phyloP scores from a whole-genome alignment of 2,329 filamentous ascomycete species.

The Volutella citrinella region DNA sequence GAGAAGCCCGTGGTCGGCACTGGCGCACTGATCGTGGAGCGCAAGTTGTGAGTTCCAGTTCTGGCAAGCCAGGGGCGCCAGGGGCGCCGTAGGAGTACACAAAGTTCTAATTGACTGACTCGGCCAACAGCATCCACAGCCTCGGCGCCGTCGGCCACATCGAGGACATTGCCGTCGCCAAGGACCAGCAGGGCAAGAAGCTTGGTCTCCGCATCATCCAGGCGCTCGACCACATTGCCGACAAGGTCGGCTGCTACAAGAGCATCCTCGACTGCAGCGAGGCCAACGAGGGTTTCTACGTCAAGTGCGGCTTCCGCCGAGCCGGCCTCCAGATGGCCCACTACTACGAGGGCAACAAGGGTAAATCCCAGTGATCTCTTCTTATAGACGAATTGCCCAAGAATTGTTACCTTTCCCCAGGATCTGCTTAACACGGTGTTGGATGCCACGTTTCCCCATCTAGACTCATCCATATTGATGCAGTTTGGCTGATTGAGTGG shows the following conservation, averaged over 20 bases:
- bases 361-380: conserved; percentile 36
- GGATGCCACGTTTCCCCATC: conserved; percentile 1
- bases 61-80: no score
- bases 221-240: conserved; percentile 83
- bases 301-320: conserved; percentile 93
- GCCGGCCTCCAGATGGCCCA: conserved; percentile 96
- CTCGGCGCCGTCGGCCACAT: conserved; percentile 89
- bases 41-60: conserved; percentile 72
- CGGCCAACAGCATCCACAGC: conserved; percentile 63
- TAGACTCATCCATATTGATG: neutral
- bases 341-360: conserved; percentile 69
- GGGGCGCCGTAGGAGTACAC: no score
- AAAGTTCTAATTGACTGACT: conserved; percentile 21
- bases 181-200: conserved; percentile 97
- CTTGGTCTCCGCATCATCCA: conserved; percentile 90
- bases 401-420: no score
- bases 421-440: conserved; percentile 1
- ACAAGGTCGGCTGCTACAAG: conserved; percentile 93
- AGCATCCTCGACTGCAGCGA: conserved; percentile 96
- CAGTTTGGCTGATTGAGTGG: conserved; percentile 2
- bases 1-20: conserved; percentile 77
- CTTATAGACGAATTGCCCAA: no score
- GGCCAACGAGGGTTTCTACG: conserved; percentile 94
- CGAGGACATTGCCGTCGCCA: conserved; percentile 93
- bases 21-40: conserved; percentile 85